Conservation (phyloP, 2,329 filamentous ascomycete species). For the Claviceps pusilla region DNA sequence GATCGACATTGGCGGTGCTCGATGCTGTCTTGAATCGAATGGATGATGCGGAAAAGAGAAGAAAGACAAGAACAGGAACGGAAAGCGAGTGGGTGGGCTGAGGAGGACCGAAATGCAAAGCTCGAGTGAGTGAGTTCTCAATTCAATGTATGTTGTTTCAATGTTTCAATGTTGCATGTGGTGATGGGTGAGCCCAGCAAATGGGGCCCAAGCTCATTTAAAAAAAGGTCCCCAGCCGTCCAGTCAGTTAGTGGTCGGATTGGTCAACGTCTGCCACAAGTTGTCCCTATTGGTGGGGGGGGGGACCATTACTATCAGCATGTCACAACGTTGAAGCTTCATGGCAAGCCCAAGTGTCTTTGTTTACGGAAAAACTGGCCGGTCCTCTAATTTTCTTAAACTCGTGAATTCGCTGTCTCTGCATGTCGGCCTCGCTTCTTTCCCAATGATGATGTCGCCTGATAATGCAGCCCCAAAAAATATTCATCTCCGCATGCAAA, state of each 20-base stretch:
- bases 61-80: neutral
- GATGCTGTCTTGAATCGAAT: neutral
- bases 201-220: too few relatives aligned
- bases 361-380: neutral
- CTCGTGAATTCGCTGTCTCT: neutral
- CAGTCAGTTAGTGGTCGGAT: too few relatives aligned
- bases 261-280: too few relatives aligned
- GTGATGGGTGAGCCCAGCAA: too few relatives aligned
- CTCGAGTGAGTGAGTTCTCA: too few relatives aligned
- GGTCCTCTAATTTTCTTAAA: neutral
- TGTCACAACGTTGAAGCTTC: neutral
- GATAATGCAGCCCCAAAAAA: neutral
- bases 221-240: too few relatives aligned
- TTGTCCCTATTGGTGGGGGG: too few relatives aligned
- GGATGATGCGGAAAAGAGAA: neutral
- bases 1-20: slow-evolving; percentile 16
- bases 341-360: neutral
- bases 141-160: too few relatives aligned
- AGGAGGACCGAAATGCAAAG: too few relatives aligned
- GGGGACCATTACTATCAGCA: too few relatives aligned
- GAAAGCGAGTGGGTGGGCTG: too few relatives aligned
- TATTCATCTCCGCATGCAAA: neutral
- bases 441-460: neutral
- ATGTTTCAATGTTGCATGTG: too few relatives aligned
- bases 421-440: neutral